Conservation (phyloP, 208 protist species). For the Eutreptiella sp. region DNA sequence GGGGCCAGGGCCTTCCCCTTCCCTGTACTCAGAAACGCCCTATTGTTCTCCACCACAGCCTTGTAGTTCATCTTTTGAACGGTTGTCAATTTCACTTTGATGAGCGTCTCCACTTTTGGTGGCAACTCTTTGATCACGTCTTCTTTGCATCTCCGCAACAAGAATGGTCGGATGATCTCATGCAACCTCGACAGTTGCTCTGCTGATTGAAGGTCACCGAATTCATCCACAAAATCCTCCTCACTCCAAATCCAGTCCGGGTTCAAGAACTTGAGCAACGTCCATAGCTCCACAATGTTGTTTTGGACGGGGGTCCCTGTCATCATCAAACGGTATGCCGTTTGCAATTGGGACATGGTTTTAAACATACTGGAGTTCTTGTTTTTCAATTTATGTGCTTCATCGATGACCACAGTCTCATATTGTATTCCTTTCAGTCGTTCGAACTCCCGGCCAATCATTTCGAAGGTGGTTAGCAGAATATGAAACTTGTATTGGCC, state of each 20-base stretch:
- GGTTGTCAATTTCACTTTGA: constrained; percentile 20
- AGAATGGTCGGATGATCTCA: constrained; percentile 69
- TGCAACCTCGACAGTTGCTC: constrained; percentile 50
- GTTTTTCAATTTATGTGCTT: constrained; percentile 90
- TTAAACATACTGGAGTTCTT: constrained; percentile 53
- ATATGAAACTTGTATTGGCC: constrained; percentile 75
- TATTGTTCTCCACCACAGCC: constrained; percentile 7
- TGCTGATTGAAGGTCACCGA: constrained; percentile 63
- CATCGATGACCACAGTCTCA: constrained; percentile 87
- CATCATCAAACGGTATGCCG: constrained; percentile 69
- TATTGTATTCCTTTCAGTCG: constrained; percentile 77
- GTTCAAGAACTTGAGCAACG: constrained; percentile 88
- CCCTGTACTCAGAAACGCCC: not conserved
- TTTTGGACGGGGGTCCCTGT: constrained; percentile 95
- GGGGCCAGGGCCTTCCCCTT: constrained; percentile 23
- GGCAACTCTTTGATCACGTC: constrained; percentile 93
- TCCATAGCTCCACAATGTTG: constrained; percentile 89
- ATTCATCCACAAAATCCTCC: constrained; percentile 39
- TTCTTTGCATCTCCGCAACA: constrained; percentile 92
- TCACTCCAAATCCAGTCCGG: constrained; percentile 56
- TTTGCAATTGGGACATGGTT: constrained; percentile 55
- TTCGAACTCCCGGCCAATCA: constrained; percentile 64
- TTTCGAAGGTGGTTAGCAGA: constrained; percentile 89
- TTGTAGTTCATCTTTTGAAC: constrained; percentile 25
- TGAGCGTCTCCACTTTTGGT: constrained; percentile 68